phyloP scores from a whole-genome alignment of 768 basidiomycete species.

The Mycena albidolilacea region DNA sequence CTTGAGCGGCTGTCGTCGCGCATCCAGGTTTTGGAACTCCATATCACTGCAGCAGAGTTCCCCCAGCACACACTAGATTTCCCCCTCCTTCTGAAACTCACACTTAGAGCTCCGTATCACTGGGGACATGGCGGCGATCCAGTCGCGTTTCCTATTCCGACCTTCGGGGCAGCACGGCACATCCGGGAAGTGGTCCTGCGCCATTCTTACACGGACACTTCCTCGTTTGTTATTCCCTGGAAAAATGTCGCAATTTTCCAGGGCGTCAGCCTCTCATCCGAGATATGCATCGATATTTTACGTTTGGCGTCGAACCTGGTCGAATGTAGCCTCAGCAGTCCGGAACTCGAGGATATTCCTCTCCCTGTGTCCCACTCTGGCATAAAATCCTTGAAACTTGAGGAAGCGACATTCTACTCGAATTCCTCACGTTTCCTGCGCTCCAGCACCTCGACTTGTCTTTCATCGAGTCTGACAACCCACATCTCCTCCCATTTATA shows the following conservation, averaged over 20 bases:
- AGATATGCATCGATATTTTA: background rate
- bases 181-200: background rate
- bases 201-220: background rate
- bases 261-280: background rate
- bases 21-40: background rate
- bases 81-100: background rate
- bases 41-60: background rate
- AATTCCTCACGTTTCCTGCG: background rate
- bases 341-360: background rate
- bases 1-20: background rate
- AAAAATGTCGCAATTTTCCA: background rate
- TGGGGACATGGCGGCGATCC: background rate
- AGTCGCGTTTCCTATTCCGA: background rate
- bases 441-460: background rate
- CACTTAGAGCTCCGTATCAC: background rate
- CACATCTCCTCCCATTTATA: background rate
- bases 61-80: background rate
- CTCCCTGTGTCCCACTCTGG: background rate
- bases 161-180: constrained; percentile 8
- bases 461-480: background rate
- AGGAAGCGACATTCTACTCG: background rate
- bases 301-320: background rate
- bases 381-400: background rate
- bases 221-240: constrained; percentile 5
- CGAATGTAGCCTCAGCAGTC: background rate